Conservation (phyloP, 352 stramenopile genomes). For the Phytophthora tentaculata region DNA sequence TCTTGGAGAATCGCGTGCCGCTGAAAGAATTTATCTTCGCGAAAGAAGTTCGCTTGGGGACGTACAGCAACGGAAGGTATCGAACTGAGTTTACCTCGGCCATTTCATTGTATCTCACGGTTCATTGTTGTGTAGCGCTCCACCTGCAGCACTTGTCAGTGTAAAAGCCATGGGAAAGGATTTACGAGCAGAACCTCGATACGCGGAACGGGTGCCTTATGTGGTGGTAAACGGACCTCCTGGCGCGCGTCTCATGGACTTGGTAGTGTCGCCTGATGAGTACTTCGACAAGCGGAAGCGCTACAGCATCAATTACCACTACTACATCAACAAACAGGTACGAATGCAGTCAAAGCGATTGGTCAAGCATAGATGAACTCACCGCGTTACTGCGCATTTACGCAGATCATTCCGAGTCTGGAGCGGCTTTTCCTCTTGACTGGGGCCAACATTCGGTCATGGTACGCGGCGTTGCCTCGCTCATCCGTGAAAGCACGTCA, state of each 20-base stretch:
- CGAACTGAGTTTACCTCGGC: no score
- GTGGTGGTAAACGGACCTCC: slow-evolving; percentile 91
- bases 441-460: slow-evolving; percentile 77
- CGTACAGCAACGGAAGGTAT: slow-evolving; percentile 71
- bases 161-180: slow-evolving; percentile 83
- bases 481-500: slow-evolving; percentile 62
- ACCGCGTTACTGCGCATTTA: not conserved
- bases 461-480: slow-evolving; percentile 72
- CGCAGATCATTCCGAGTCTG: slow-evolving; percentile 82
- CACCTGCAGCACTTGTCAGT: slow-evolving; percentile 80
- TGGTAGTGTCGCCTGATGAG: slow-evolving; percentile 88
- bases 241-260: slow-evolving; percentile 87
- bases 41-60: slow-evolving; percentile 87
- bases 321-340: slow-evolving; percentile 93
- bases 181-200: slow-evolving; percentile 74
- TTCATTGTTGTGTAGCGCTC: slow-evolving; percentile 48
- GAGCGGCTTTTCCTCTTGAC: slow-evolving; percentile 85
- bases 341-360: no score
- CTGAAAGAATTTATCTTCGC: slow-evolving; percentile 85
- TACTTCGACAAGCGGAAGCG: slow-evolving; percentile 51
- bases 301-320: slow-evolving; percentile 90
- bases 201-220: slow-evolving; percentile 90
- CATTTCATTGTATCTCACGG: slow-evolving; percentile 12
- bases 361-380: no score
- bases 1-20: slow-evolving; percentile 70